Percentiles rank a stretch among this genome's conserved stretches.
phyloP scores from a whole-genome alignment of 805 yeast species.

The Suhomyces sp. region DNA sequence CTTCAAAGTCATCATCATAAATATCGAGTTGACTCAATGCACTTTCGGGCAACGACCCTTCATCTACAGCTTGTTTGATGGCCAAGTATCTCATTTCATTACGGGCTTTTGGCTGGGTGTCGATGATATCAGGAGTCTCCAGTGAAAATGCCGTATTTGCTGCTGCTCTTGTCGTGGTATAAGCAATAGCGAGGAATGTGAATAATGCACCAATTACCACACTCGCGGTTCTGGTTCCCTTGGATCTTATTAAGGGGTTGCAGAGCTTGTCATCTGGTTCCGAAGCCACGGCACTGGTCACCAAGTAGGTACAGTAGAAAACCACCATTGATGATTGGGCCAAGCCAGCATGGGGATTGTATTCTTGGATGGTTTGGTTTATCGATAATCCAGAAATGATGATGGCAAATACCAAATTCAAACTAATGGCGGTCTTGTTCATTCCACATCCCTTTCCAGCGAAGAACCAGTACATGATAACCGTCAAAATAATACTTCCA shows the following conservation, averaged over 20 bases:
- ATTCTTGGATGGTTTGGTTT: slow-evolving; percentile 82
- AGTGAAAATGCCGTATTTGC: slow-evolving; percentile 52
- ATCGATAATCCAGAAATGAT: slow-evolving; percentile 70
- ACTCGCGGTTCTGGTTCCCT: slow-evolving; percentile 87
- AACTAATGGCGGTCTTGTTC: slow-evolving; percentile 83
- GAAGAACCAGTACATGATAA: slow-evolving; percentile 79
- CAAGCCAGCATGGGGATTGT: slow-evolving; percentile 91
- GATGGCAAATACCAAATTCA: slow-evolving; percentile 67
- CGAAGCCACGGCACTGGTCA: slow-evolving; percentile 89
- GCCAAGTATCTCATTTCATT: slow-evolving; percentile 84
- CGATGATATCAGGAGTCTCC: slow-evolving; percentile 17
- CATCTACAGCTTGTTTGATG: slow-evolving; percentile 90
- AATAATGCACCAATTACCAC: slow-evolving; percentile 87
- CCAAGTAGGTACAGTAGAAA: slow-evolving; percentile 85
- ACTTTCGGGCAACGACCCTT: slow-evolving; percentile 91
- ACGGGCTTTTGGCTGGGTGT: slow-evolving; percentile 46
- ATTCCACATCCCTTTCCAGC: slow-evolving; percentile 79
- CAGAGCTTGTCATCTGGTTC: slow-evolving; percentile 95
- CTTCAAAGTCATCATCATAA: slow-evolving; percentile 43
- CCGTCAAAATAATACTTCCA: slow-evolving; percentile 68
- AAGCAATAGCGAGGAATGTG: slow-evolving; percentile 93
- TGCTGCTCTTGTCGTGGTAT: slow-evolving; percentile 96
- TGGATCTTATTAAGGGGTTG: slow-evolving; percentile 86
- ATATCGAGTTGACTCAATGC: slow-evolving; percentile 78
- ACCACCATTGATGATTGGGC: slow-evolving; percentile 97